Percentiles rank a stretch among this genome's conserved stretches.
Evolutionary conservation across 495 filamentous ascomycete genomes (phyloP).

Genomic region (Daldinia concentrica): DNA sequence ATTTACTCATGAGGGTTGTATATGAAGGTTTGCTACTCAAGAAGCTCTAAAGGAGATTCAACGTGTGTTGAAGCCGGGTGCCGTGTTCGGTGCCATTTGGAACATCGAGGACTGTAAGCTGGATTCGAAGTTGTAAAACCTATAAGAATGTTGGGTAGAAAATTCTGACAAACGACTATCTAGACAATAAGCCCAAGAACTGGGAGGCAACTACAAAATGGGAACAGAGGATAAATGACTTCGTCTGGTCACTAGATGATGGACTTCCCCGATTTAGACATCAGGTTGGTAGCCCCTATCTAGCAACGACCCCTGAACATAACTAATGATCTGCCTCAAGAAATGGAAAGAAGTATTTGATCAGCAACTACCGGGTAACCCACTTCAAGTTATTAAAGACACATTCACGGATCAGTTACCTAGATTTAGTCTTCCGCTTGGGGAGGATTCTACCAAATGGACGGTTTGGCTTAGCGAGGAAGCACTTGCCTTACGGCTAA

Average conservation of each 20-base stretch:
- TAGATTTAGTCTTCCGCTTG: constrained; percentile 61
- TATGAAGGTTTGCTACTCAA: constrained; percentile 66
- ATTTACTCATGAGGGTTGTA: constrained; percentile 1
- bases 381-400: constrained; percentile 51
- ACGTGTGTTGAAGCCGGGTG: constrained; percentile 62
- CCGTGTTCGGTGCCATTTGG: constrained; percentile 69
- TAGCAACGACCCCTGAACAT: neutral
- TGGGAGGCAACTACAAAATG: constrained; percentile 59
- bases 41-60: constrained; percentile 66
- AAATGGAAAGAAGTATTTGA: constrained; percentile 64
- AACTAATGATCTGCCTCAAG: constrained; percentile 32
- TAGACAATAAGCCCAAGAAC: constrained; percentile 61
- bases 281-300: constrained; percentile 30
- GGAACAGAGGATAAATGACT: constrained; percentile 64
- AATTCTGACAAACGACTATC: neutral
- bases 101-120: constrained; percentile 71
- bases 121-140: neutral
- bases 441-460: constrained; percentile 47
- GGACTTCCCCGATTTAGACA: constrained; percentile 64
- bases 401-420: constrained; percentile 48
- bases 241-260: constrained; percentile 60
- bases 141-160: constrained; percentile 7
- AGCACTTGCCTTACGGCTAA: constrained; percentile 64
- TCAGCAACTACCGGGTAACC: constrained; percentile 55
- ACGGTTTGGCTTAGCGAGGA: constrained; percentile 61